These are phyloP conservation scores for Eragrostis curvula DNA, from an alignment of 176 grass and related monocot species.

Conservation along the genomic window DNA sequence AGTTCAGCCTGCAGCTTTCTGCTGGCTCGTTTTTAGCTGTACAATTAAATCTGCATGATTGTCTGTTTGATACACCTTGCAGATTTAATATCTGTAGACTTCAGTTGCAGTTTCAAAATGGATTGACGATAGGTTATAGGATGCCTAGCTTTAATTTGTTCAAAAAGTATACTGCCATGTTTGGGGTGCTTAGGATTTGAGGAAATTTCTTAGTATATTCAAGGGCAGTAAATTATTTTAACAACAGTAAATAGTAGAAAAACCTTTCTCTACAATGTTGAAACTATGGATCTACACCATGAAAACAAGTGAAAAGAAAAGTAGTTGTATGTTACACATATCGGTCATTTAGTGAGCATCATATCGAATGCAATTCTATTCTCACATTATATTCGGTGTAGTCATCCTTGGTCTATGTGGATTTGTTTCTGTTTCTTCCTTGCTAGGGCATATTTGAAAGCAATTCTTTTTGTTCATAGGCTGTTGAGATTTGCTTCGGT, in stretches of 20 bases:
- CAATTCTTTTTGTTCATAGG: background rate
- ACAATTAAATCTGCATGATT: background rate
- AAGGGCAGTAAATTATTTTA: background rate
- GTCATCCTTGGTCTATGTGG: background rate
- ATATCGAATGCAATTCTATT: background rate
- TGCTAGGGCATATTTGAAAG: background rate
- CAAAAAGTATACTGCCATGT: background rate
- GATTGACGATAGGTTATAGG: background rate
- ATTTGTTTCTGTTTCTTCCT: background rate
- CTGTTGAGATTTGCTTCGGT: constrained; percentile 35
- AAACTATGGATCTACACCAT: background rate
- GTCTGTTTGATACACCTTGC: background rate
- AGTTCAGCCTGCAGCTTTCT: background rate
- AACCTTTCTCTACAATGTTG: background rate
- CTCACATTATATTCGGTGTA: background rate
- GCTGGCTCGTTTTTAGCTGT: background rate
- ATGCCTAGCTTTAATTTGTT: background rate
- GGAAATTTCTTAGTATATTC: background rate
- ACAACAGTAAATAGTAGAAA: background rate
- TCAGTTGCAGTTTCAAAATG: background rate
- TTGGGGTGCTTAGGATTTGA: background rate
- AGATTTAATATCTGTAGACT: background rate
- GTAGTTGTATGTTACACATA: background rate
- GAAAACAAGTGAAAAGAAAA: background rate
- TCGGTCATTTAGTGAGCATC: background rate